phyloP scores from a whole-genome alignment of 23 red algal genomes.

The Gracilaria domingensis region DNA sequence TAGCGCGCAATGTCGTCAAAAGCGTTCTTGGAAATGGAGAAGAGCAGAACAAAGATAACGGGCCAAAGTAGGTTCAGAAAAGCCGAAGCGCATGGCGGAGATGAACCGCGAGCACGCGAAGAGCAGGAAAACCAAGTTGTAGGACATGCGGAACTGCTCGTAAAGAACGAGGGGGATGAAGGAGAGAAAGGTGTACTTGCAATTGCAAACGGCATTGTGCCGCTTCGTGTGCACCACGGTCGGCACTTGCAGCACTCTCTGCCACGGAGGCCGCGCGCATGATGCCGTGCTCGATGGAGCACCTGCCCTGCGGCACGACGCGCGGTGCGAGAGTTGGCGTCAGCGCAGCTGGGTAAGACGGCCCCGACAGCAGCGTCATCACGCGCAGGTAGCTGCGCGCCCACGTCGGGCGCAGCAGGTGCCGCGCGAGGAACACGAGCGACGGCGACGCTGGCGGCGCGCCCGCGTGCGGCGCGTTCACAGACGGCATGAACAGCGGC shows the following conservation, averaged over 20 bases:
- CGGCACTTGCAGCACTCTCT: constrained; percentile 3
- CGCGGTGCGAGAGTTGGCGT: constrained; percentile 43
- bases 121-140: constrained; percentile 94
- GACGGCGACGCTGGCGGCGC: constrained; percentile 31
- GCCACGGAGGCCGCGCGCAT: constrained; percentile 24
- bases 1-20: constrained; percentile 85
- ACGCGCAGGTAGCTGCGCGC: constrained; percentile 15
- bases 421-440: background rate
- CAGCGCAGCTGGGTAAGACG: background rate
- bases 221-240: background rate
- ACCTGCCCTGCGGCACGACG: constrained; percentile 38
- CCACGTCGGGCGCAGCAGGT: background rate
- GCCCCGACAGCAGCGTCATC: background rate
- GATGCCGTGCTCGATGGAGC: constrained; percentile 22
- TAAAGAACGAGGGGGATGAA: constrained; percentile 89
- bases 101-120: constrained; percentile 93
- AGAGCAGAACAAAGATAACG: constrained; percentile 87
- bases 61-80: constrained; percentile 95
- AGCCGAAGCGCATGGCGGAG: constrained; percentile 90
- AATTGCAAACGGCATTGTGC: constrained; percentile 77
- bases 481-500: constrained; percentile 66
- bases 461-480: background rate
- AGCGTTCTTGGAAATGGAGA: constrained; percentile 86
- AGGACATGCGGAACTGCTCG: constrained; percentile 98
- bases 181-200: constrained; percentile 75